Evolutionary conservation across 1,284 basidiomycete species (phyloP).

Genomic region (Leccinum pallidistipes): DNA sequence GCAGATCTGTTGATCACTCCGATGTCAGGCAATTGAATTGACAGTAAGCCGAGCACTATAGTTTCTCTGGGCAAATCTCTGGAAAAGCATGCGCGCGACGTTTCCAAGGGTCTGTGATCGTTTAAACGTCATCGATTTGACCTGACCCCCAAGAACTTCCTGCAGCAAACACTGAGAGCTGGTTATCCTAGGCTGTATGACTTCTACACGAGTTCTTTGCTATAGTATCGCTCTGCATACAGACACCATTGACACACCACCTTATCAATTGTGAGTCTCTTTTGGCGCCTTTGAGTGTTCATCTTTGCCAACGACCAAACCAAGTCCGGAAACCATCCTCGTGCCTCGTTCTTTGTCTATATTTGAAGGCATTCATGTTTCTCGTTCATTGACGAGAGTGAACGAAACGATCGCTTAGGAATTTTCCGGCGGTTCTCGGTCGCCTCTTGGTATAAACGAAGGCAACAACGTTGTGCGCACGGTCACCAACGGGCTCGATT

Average conservation of each 20-base stretch:
- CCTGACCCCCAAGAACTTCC: slow-evolving; percentile 51
- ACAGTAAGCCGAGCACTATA: slow-evolving; percentile 85
- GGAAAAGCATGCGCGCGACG: slow-evolving; percentile 78
- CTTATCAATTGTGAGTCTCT: slow-evolving; percentile 72
- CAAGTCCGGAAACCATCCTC: slow-evolving; percentile 90
- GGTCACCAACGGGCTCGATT: slow-evolving; percentile 88
- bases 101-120: slow-evolving; percentile 62
- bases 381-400: slow-evolving; percentile 71
- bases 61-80: slow-evolving; percentile 75
- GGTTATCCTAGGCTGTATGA: slow-evolving; percentile 86
- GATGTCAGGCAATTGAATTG: slow-evolving; percentile 56
- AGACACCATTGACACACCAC: slow-evolving; percentile 83
- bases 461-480: slow-evolving; percentile 75
- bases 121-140: background rate
- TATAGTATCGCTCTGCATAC: slow-evolving; percentile 88
- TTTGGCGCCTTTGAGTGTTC: background rate
- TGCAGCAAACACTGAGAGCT: slow-evolving; percentile 83
- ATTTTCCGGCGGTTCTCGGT: slow-evolving; percentile 63
- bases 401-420: slow-evolving; percentile 71
- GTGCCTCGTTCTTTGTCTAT: slow-evolving; percentile 79
- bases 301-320: slow-evolving; percentile 56
- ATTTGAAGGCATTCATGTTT: slow-evolving; percentile 84
- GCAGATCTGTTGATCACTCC: slow-evolving; percentile 4
- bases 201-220: slow-evolving; percentile 96
- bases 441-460: slow-evolving; percentile 66